Evolutionary conservation across 306 rosid genomes (phyloP), one percentile per base, ranked within the genome.

Genomic region (Senna tora): DNA sequence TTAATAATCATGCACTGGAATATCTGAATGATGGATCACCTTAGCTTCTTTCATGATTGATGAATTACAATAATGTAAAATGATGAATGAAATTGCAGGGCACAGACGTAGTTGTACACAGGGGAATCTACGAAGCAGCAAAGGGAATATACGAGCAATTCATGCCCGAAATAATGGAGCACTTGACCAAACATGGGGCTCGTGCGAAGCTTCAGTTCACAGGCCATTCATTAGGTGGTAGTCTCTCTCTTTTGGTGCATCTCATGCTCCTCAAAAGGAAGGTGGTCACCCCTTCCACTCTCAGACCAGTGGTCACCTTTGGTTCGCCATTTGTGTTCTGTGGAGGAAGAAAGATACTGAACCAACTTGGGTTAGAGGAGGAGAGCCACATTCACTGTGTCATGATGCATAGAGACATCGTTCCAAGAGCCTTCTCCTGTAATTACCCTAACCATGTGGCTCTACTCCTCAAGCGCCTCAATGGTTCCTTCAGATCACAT

Each of bases 351-450:
- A 84, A 72, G 57, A 50, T 94, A 51, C 87, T 94, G 0, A 79
- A 85, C 22, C 80, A 77, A 10, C 76, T 94, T 70, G 91, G 89
- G 51, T 15, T 94, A 77, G 91, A 87, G 33, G 91, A 87, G 33
- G 98, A 91, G 63, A 85, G 80, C 65, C 74, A 85, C 10, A 79
- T 94, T 56, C 95, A 81, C 55, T 79, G 88, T 19, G 90, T 91
- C n/a, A 81, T 89, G 84, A 87, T 91, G 98, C 98, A 94, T 28
- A 89, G 97, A 84, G 98, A 94, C 73, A 89, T 94, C 20, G 96
- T 94, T 80, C 98, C 98, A 0, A 87, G 98, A 72, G 97, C 97
- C 59, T 94, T 94, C 86, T 87, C 98, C 65, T 94, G 98, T 86
- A 86, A 83, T 72, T 94, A 91, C 52, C 98, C 98, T 0, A 75